Conservation (phyloP, 345 rosid genomes). For the Salix suchowensis region DNA sequence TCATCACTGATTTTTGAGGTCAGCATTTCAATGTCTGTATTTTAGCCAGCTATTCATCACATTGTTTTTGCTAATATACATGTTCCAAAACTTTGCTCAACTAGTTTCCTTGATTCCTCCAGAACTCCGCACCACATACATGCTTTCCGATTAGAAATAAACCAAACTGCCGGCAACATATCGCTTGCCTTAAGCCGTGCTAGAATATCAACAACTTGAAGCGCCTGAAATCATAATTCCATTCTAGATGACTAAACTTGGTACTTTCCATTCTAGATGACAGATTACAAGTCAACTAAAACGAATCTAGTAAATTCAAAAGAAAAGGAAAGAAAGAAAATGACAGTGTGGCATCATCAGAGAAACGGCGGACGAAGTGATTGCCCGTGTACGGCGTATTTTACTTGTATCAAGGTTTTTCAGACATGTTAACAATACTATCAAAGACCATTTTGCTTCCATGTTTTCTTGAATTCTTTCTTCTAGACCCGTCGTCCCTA, state of each 20-base stretch:
- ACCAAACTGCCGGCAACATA: slow-evolving; percentile 97
- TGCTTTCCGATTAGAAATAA: slow-evolving; percentile 87
- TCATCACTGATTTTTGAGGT: slow-evolving; percentile 68
- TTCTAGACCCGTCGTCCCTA: slow-evolving; percentile 52
- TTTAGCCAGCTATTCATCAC: slow-evolving; percentile 80
- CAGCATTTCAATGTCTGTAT: slow-evolving; percentile 61
- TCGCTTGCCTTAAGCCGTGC: slow-evolving; percentile 65
- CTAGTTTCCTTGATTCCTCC: slow-evolving; percentile 90
- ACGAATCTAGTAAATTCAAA: neutral
- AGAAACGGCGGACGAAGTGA: neutral
- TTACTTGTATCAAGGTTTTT: slow-evolving; percentile 59
- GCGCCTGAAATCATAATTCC: slow-evolving; percentile 56
- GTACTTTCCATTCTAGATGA: neutral
- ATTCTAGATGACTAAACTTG: slow-evolving; percentile 3
- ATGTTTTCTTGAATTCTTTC: slow-evolving; percentile 59
- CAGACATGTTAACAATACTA: slow-evolving; percentile 33
- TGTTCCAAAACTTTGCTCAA: slow-evolving; percentile 94
- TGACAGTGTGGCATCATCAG: neutral
- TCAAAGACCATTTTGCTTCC: slow-evolving; percentile 36
- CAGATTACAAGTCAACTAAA: slow-evolving; percentile 1
- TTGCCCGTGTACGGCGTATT: slow-evolving; percentile 80
- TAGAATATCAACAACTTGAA: slow-evolving; percentile 74
- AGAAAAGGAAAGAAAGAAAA: neutral
- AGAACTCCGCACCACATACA: slow-evolving; percentile 55
- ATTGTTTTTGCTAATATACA: slow-evolving; percentile 77